Evolutionary conservation across 1,139 yeast species (phyloP).

Genomic region (Suhomyces kunorum): DNA sequence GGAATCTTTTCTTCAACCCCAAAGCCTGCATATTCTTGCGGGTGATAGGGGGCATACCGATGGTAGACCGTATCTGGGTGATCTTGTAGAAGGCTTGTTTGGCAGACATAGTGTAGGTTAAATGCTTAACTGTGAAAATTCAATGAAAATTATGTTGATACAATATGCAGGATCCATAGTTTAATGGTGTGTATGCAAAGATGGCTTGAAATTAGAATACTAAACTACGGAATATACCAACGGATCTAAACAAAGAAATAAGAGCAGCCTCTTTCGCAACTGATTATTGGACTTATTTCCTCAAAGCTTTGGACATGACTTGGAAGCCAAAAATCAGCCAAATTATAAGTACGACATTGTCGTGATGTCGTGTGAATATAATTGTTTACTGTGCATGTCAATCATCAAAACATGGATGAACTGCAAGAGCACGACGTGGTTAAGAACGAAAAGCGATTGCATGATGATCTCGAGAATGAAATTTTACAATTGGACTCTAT

Average conservation of each 20-base stretch:
- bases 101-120: conserved; percentile 18
- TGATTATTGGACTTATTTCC: too few relatives aligned
- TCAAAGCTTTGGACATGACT: too few relatives aligned
- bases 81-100: conserved; percentile 50
- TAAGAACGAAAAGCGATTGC: conserved; percentile 24
- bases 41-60: conserved; percentile 75
- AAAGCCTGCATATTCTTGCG: conserved; percentile 67
- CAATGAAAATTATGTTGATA: conserved; percentile 4
- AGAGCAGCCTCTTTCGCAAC: too few relatives aligned
- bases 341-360: conserved; percentile 2
- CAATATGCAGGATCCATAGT: conserved; percentile 6
- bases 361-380: conserved; percentile 1
- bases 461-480: conserved; percentile 13
- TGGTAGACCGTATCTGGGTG: conserved; percentile 76
- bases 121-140: conserved; percentile 3
- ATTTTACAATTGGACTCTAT: conserved; percentile 3
- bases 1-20: conserved; percentile 76
- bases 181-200: too few relatives aligned
- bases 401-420: conserved; percentile 23
- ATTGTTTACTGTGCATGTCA: neutral
- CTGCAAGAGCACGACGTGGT: conserved; percentile 19
- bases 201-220: too few relatives aligned
- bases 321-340: too few relatives aligned
- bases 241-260: too few relatives aligned
- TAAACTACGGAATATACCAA: too few relatives aligned